Evolutionary conservation across 129 eudicot species (phyloP).

Genomic region (Helichrysum umbraculigerum): DNA sequence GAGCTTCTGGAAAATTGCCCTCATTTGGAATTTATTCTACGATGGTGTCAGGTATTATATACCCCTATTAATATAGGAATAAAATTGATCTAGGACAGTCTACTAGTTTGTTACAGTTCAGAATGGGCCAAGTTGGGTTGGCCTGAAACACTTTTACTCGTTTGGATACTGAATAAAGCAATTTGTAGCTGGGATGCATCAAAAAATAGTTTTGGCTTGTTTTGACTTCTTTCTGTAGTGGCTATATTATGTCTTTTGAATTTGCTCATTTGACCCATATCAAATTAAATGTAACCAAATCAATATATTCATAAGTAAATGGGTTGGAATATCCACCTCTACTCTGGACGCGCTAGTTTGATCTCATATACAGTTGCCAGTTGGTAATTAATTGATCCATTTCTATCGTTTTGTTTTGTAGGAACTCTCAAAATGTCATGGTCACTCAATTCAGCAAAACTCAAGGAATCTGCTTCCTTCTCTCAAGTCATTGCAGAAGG

Average conservation of each 20-base stretch:
- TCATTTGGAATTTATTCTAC: slow-evolving; percentile 82
- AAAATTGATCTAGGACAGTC: too few species aligned
- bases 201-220: too few species aligned
- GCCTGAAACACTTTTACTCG: too few species aligned
- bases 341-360: background rate
- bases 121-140: too few species aligned
- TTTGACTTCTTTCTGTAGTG: too few species aligned
- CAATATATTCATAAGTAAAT: background rate
- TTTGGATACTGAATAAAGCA: too few species aligned
- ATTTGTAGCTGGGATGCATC: too few species aligned
- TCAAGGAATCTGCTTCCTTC: slow-evolving; percentile 82
- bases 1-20: slow-evolving; percentile 84
- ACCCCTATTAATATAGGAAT: too few species aligned
- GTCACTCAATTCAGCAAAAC: slow-evolving; percentile 73
- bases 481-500: slow-evolving; percentile 87
- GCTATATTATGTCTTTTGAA: too few species aligned
- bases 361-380: background rate
- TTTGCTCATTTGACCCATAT: too few species aligned
- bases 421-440: slow-evolving; percentile 87
- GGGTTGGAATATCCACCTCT: background rate
- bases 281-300: background rate
- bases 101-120: too few species aligned
- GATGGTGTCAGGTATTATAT: slow-evolving; percentile 84
- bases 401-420: slow-evolving; percentile 29
- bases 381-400: background rate